These are phyloP conservation scores for Ophiocordyceps camponoti-saundersi DNA, from an alignment of 2,329 filamentous ascomycete genomes.

Conservation along the genomic window DNA sequence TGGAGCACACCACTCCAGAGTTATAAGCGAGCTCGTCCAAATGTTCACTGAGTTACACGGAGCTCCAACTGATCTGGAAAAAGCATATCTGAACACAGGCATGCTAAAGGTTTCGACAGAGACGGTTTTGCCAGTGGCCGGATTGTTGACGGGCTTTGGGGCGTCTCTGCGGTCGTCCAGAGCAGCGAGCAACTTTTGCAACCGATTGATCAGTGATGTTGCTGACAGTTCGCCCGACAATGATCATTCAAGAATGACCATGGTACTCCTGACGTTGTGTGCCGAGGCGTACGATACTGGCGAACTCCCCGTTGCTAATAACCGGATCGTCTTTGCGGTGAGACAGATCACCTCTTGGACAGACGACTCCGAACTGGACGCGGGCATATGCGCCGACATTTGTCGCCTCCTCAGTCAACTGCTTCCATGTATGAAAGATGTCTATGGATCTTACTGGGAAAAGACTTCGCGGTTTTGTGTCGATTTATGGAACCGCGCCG, in stretches of 20 bases:
- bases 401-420: constrained; percentile 42
- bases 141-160: constrained; percentile 33
- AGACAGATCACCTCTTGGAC: constrained; percentile 63
- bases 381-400: constrained; percentile 29
- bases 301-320: constrained; percentile 39
- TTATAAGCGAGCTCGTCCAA: constrained; percentile 31
- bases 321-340: constrained; percentile 67
- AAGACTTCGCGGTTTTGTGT: constrained; percentile 41
- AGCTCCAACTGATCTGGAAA: constrained; percentile 25
- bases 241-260: constrained; percentile 26
- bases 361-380: constrained; percentile 28
- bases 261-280: constrained; percentile 38
- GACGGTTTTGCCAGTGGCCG: constrained; percentile 30
- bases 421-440: constrained; percentile 57
- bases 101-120: constrained; percentile 27
- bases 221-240: constrained; percentile 26
- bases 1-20: constrained; percentile 35
- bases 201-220: constrained; percentile 43
- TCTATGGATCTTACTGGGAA: constrained; percentile 83
- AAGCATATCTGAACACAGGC: constrained; percentile 26
- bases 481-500: constrained; percentile 35
- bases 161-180: constrained; percentile 31
- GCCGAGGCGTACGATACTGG: constrained; percentile 32
- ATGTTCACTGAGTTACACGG: constrained; percentile 28
- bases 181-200: constrained; percentile 34